phyloP scores from a whole-genome alignment of 129 eudicot species.

The Flaveria trinervia region DNA sequence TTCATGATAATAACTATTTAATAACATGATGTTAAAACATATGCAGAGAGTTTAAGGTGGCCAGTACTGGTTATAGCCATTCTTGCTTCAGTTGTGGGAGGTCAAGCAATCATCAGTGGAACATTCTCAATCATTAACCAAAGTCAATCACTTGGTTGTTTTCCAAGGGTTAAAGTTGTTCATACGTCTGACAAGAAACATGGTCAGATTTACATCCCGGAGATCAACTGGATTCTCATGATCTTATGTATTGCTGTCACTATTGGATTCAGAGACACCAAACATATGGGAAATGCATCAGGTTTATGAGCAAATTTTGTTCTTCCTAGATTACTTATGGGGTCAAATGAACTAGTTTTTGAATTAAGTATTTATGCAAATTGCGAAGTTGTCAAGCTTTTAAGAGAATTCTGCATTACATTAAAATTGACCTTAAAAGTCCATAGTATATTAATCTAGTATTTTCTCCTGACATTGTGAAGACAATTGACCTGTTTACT shows the following conservation, averaged over 20 bases:
- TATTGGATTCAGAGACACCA: slow-evolving; percentile 64
- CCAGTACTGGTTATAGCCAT: slow-evolving; percentile 84
- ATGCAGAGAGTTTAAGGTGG: slow-evolving; percentile 71
- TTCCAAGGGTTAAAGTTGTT: slow-evolving; percentile 81
- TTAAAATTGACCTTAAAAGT: neutral
- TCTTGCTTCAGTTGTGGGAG: slow-evolving; percentile 82
- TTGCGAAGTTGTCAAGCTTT: neutral
- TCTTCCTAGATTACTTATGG: slow-evolving; percentile 6
- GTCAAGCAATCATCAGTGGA: slow-evolving; percentile 89
- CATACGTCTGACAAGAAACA: slow-evolving; percentile 78
- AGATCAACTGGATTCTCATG: slow-evolving; percentile 84
- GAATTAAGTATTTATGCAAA: neutral
- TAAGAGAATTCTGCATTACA: neutral
- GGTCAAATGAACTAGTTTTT: slow-evolving; percentile 4
- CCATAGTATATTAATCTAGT: neutral
- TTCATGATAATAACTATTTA: neutral
- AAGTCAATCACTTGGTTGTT: slow-evolving; percentile 76
- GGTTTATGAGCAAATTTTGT: slow-evolving; percentile 40
- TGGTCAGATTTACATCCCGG: slow-evolving; percentile 87
- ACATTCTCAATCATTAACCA: slow-evolving; percentile 94
- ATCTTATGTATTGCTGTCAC: slow-evolving; percentile 65
- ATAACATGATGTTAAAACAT: slow-evolving; percentile 20
- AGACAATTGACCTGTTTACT: neutral
- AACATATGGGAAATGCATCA: slow-evolving; percentile 69
- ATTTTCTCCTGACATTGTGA: no score